These are phyloP conservation scores for Chalaropsis ovoidea DNA, from an alignment of 2,329 filamentous ascomycete genomes.

Conservation along the genomic window DNA sequence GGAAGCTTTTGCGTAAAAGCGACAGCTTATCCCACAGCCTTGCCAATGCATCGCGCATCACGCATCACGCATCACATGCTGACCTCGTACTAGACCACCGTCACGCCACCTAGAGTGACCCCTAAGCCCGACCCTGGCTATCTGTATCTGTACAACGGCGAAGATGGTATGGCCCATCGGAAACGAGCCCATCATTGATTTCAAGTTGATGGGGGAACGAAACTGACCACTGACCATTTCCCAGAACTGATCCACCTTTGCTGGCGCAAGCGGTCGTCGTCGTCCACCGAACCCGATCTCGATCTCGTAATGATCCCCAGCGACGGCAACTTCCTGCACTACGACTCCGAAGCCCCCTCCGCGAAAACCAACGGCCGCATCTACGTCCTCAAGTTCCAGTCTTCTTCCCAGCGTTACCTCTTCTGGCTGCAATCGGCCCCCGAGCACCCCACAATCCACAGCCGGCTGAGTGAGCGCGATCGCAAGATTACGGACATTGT, in stretches of 20 bases:
- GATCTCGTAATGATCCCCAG: constrained; percentile 89
- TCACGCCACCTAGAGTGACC: constrained; percentile 60
- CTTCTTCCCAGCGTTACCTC: constrained; percentile 79
- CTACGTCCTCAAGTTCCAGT: constrained; percentile 86
- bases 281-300: constrained; percentile 60
- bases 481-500: constrained; percentile 81
- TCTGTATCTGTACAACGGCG: constrained; percentile 72
- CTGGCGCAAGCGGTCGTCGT: constrained; percentile 73
- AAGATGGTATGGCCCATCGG: constrained; percentile 55
- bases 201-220: not conserved
- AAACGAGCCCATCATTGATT: not conserved
- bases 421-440: constrained; percentile 96
- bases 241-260: constrained; percentile 87
- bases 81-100: constrained; percentile 27
- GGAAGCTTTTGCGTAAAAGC: not conserved
- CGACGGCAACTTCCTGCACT: constrained; percentile 79
- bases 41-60: constrained; percentile 14
- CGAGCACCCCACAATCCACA: constrained; percentile 54
- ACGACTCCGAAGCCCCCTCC: constrained; percentile 49
- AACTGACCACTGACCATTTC: constrained; percentile 23
- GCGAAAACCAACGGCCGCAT: constrained; percentile 76
- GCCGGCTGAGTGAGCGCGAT: constrained; percentile 76
- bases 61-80: constrained; percentile 15
- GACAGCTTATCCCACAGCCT: constrained; percentile 12
- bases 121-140: constrained; percentile 67